Evolutionary conservation across 1,284 basidiomycete genomes (phyloP).

Genomic region (Neotropicomus parvogracilis): DNA sequence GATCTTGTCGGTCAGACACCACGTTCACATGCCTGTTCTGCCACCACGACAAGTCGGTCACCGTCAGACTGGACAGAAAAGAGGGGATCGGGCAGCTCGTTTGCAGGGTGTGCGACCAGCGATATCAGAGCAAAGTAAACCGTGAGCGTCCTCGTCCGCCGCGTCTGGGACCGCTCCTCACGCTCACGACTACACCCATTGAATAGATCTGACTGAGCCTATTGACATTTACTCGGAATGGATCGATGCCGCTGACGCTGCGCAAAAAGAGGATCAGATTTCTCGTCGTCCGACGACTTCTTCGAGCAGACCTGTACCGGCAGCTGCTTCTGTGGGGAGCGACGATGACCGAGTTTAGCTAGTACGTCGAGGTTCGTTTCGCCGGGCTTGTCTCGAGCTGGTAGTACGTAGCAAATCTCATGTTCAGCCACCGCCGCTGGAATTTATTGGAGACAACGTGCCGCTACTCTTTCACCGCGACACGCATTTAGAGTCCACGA

Average conservation of each 20-base stretch:
- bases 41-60: slow-evolving; percentile 87
- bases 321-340: slow-evolving; percentile 38
- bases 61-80: slow-evolving; percentile 80
- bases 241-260: slow-evolving; percentile 88
- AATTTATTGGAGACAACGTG: slow-evolving; percentile 21
- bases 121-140: slow-evolving; percentile 80
- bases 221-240: slow-evolving; percentile 91
- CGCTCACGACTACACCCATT: slow-evolving; percentile 16
- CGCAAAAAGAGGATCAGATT: slow-evolving; percentile 56
- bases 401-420: slow-evolving; percentile 13
- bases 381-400: neutral
- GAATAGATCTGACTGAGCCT: slow-evolving; percentile 81
- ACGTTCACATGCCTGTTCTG: slow-evolving; percentile 86
- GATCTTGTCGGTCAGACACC: slow-evolving; percentile 48
- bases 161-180: slow-evolving; percentile 14
- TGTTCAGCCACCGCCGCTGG: slow-evolving; percentile 34
- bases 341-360: slow-evolving; percentile 38
- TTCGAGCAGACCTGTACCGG: slow-evolving; percentile 48
- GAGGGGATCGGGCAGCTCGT: slow-evolving; percentile 74
- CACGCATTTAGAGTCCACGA: slow-evolving; percentile 9
- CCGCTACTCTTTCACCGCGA: slow-evolving; percentile 22
- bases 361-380: too few relatives aligned
- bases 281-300: slow-evolving; percentile 55
- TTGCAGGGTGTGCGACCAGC: slow-evolving; percentile 78
- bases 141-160: slow-evolving; percentile 48